phyloP scores from a whole-genome alignment of 169 alveolate species.

The Babesia gibsoni region DNA sequence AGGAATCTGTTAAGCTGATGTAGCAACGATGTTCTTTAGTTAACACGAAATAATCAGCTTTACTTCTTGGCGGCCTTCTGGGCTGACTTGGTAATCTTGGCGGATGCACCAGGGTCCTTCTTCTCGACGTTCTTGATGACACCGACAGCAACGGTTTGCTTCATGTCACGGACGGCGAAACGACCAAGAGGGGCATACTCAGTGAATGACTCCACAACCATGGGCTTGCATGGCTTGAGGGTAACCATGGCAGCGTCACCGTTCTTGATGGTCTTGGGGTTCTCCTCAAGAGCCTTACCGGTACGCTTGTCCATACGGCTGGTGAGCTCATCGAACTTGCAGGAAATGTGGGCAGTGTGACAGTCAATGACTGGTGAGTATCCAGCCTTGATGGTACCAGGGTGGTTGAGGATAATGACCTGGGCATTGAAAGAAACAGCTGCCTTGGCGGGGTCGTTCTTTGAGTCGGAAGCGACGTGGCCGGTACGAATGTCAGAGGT shows the following conservation, averaged over 20 bases:
- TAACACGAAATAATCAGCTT: background rate
- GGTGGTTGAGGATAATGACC: constrained; percentile 95
- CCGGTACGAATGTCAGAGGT: constrained; percentile 95
- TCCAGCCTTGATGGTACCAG: constrained; percentile 96
- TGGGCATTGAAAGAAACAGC: constrained; percentile 91
- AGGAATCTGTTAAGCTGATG: constrained; percentile 1
- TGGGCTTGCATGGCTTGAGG: constrained; percentile 94
- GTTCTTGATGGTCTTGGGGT: constrained; percentile 92
- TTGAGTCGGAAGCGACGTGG: constrained; percentile 93
- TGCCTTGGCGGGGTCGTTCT: constrained; percentile 97
- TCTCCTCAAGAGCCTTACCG: constrained; percentile 93
- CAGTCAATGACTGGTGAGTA: constrained; percentile 97
- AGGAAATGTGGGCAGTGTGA: constrained; percentile 97
- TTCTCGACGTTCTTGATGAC: constrained; percentile 93
- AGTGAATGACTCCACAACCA: constrained; percentile 94
- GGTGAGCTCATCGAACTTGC: constrained; percentile 92
- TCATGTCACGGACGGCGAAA: constrained; percentile 98
- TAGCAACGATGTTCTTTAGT: background rate
- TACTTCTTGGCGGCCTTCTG: constrained; percentile 65
- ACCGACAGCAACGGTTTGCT: constrained; percentile 98
- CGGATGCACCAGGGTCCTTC: constrained; percentile 90
- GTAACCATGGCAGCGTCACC: constrained; percentile 96
- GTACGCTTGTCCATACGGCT: constrained; percentile 95
- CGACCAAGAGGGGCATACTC: constrained; percentile 98
- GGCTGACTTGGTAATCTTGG: constrained; percentile 79